Base-by-base conservation (phyloP, 768 basidiomycete genomes). In the Kwoniella sp. region DNA sequence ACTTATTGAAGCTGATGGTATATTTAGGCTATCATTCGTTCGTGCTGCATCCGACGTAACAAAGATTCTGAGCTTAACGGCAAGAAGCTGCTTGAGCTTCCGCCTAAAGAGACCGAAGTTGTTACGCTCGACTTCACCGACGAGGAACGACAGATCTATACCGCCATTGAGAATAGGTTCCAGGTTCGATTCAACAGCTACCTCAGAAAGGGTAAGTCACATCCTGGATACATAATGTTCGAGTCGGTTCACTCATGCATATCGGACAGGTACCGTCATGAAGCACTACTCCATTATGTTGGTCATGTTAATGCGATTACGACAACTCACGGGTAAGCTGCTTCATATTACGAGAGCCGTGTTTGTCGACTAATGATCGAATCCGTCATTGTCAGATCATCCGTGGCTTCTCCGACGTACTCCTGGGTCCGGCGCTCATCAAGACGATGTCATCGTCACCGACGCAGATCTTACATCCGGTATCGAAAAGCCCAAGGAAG, bases 241-340 rank as follows among this genome's bases (percentile, higher is more conserved):
- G 17, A 19, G 40, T 15, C 17, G 17, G 8, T 44, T 19, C 10
- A 44, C 40, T 44, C 3, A 44, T 19, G 8, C n/a, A 25, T 46
- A 2, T 17, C 1, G 1, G 2, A 26, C 46, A 67, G 71, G 88
- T 1, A 88, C 88, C 0, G 87, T 90, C 12, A 79, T 90, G 40
- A 90, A 90, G 77, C 87, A 90, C 86, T 89, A 72, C 37, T 85
- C 82, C 2, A 50, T 88, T 83, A 86, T 89, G 19, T 76, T 85
- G n/a, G 81, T 83, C 24, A 83, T 91, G 84, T 88, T 91, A 21
- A 82, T 91, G 33, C 87, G 88, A 12, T 82, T 90, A 1, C 84
- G 88, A 10, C 88, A 89, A 70, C 79, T 88, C 37, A 88, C 87
- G 71, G 84, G 85, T 64, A 26, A 64, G 63, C 49, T 19, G 22